Percentiles rank a stretch among this genome's conserved stretches.
Conservation (phyloP, 2,329 filamentous ascomycete species). For the Blastomyces parvus region DNA sequence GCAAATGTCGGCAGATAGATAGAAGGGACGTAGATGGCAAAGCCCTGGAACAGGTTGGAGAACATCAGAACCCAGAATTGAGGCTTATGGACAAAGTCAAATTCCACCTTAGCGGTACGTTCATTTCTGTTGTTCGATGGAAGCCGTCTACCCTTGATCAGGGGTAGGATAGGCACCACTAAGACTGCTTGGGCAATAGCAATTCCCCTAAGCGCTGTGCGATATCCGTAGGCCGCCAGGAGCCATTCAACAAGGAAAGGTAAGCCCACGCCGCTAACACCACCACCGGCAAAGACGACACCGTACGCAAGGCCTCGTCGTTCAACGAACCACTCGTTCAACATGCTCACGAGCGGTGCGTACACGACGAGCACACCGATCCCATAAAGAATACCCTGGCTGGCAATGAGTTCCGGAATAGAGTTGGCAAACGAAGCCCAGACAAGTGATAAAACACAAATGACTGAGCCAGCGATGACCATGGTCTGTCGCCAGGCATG, state of each 20-base stretch:
- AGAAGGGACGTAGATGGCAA: constrained; percentile 2
- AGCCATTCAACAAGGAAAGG: not conserved
- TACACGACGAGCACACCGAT: not conserved
- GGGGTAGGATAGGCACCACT: not conserved
- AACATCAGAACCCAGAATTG: not conserved
- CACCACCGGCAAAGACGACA: not conserved
- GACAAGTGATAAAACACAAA: not conserved
- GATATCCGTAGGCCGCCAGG: not conserved
- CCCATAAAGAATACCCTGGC: not conserved
- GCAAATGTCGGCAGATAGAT: constrained; percentile 1
- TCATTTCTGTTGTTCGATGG: not conserved
- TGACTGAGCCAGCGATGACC: not conserved
- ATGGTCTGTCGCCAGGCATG: not conserved
- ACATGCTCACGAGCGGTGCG: not conserved
- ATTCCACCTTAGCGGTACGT: not conserved
- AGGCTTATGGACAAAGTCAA: not conserved
- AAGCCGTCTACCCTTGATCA: not conserved
- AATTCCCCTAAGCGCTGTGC: not conserved
- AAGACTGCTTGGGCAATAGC: not conserved
- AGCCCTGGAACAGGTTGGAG: not conserved
- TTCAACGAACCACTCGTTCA: not conserved
- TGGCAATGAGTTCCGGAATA: not conserved
- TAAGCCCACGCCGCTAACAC: not conserved
- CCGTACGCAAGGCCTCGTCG: not conserved
- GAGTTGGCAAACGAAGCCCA: not conserved